Base-by-base conservation (phyloP, 1,284 basidiomycete genomes). In the Peniophora sp. region DNA sequence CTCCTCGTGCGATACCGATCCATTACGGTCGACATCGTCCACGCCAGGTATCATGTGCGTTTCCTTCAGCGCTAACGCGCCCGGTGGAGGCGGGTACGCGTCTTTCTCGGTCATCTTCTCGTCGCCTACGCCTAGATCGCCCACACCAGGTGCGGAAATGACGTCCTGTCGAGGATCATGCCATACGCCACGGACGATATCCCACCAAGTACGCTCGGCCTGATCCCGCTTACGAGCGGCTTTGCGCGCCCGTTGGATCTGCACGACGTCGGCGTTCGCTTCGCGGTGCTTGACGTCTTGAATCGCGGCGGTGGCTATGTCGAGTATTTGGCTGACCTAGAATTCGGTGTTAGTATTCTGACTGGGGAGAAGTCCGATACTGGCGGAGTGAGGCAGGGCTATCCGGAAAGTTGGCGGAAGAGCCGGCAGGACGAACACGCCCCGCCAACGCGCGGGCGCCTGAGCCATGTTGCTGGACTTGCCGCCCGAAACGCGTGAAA, bases 131-230 rank as follows among this genome's bases (percentile, higher is more conserved):
- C 92, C 92, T 2, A 94, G 73, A 63, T 94, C 92, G 50, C 79
- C 78, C 46, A 89, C 62, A 1, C 92, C 92, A 57, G 85, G 91
- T 0, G 91, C 92, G 2, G 89, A 83, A 20, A 93, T 67, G 53
- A 79, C 81, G 60, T 93, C 92, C 43, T 94, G 54, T 35, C 92
- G 71, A 3, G 84, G 85, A 63, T 95, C 92, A 56, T 92, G 89
- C 81, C 84, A 92, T 12, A 70, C 74, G 0, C 89, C 88, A 11
- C 65, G 60, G 63, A 50, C 85, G 77, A 48, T 71, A 60, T 46
- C 73, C 66, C 36, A 64, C 61, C 12, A 59, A 64, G 27, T 6
- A 12, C 27, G 27, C 25, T 72, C 66, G 44, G 74, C 70, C 6
- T 67, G 61, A 34, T 64, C 61, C 24, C 56, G 57, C 24, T 69